Conservation (phyloP, 1,284 basidiomycete species). For the Cutaneotrichosporon mucoides region DNA sequence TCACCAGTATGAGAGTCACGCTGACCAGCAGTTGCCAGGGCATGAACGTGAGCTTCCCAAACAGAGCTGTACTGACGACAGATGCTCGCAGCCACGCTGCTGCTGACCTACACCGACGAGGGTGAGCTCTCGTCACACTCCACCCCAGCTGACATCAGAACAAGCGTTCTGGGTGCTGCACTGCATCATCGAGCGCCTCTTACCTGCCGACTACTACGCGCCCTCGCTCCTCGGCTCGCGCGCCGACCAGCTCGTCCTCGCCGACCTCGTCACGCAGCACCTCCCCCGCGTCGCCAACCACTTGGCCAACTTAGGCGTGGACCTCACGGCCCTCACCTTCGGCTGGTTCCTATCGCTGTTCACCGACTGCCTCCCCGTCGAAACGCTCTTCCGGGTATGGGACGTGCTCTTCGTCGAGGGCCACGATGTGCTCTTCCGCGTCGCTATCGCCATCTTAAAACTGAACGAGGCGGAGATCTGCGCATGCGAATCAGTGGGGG, state of each 20-base stretch:
- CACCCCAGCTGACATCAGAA: slow-evolving; percentile 56
- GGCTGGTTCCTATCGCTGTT: slow-evolving; percentile 97
- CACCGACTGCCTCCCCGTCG: slow-evolving; percentile 92
- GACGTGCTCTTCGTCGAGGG: slow-evolving; percentile 96
- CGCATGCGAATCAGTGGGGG: slow-evolving; percentile 72
- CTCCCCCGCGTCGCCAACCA: slow-evolving; percentile 73
- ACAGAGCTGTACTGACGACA: too few relatives aligned
- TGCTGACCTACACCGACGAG: slow-evolving; percentile 72
- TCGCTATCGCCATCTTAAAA: slow-evolving; percentile 81
- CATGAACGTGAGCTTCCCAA: slow-evolving; percentile 60
- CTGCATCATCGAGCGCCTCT: slow-evolving; percentile 78
- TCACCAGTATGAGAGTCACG: too few relatives aligned
- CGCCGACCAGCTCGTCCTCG: slow-evolving; percentile 85
- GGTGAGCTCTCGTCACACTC: slow-evolving; percentile 17
- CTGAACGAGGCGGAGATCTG: slow-evolving; percentile 77
- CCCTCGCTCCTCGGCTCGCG: slow-evolving; percentile 79
- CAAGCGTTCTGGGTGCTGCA: slow-evolving; percentile 95
- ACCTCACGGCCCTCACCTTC: slow-evolving; percentile 91
- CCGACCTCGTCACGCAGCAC: slow-evolving; percentile 75
- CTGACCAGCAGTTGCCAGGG: slow-evolving; percentile 60
- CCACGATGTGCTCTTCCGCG: slow-evolving; percentile 82
- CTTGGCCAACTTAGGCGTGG: slow-evolving; percentile 73
- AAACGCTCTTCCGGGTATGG: slow-evolving; percentile 88
- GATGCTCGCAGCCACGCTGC: slow-evolving; percentile 77
- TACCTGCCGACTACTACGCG: slow-evolving; percentile 79